phyloP scores from a whole-genome alignment of 257 asterid species.

The Fraxinus americana region DNA sequence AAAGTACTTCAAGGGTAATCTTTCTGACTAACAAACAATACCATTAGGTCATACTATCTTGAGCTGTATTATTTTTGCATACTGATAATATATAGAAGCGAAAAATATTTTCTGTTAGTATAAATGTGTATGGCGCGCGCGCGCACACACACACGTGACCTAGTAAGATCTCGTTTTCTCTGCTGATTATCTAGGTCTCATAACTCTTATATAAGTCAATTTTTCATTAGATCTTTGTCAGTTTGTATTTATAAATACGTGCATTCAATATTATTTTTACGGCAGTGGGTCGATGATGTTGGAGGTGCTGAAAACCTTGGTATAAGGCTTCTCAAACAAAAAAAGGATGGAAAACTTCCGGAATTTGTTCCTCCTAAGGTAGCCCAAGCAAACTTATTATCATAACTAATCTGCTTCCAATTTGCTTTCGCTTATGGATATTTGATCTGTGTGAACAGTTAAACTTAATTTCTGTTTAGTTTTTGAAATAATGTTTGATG shows the following conservation, averaged over 20 bases:
- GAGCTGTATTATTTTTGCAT: neutral
- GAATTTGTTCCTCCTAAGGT: conserved; percentile 82
- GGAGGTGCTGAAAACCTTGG: conserved; percentile 86
- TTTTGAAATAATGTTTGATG: neutral
- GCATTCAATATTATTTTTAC: neutral
- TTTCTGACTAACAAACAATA: neutral
- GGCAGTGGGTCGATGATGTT: conserved; percentile 76
- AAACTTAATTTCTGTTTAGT: neutral
- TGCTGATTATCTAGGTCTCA: neutral
- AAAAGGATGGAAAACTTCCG: conserved; percentile 78
- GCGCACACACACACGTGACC: neutral
- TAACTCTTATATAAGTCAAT: neutral
- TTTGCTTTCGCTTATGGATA: conserved; percentile 8
- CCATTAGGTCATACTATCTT: neutral
- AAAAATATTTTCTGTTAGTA: neutral
- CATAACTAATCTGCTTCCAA: conserved; percentile 7
- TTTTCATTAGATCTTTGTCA: neutral
- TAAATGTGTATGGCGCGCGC: neutral
- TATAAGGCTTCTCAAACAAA: conserved; percentile 60
- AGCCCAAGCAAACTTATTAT: conserved; percentile 19
- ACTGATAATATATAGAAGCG: neutral
- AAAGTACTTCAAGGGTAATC: neutral
- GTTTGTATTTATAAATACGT: neutral
- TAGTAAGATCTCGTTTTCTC: neutral
- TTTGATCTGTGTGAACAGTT: neutral